Evolutionary conservation across 441 rosid species (phyloP).

Genomic region (Croton laevigatus): DNA sequence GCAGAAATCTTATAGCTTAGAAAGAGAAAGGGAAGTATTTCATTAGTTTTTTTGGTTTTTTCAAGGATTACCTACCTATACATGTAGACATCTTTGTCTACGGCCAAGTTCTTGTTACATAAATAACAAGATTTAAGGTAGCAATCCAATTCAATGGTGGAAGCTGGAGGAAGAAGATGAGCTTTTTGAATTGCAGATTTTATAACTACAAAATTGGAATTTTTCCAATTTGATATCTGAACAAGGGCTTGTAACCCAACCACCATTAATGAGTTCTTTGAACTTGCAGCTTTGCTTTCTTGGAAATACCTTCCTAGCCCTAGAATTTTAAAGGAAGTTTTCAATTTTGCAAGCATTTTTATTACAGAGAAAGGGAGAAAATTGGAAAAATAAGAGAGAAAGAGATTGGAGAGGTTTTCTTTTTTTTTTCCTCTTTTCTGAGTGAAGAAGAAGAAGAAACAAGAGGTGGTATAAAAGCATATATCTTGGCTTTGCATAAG

Average conservation of each 20-base stretch:
- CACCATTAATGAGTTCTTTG: slow-evolving; percentile 22
- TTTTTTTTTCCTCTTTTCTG: too few relatives aligned
- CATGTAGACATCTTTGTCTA: slow-evolving; percentile 73
- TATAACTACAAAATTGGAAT: slow-evolving; percentile 33
- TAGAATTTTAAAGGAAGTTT: slow-evolving; percentile 22
- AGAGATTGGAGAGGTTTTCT: background rate
- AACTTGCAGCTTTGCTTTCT: slow-evolving; percentile 12
- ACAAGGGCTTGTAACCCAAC: slow-evolving; percentile 57
- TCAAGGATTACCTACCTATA: slow-evolving; percentile 47
- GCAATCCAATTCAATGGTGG: slow-evolving; percentile 25
- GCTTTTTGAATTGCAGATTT: slow-evolving; percentile 34
- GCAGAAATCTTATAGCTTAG: background rate
- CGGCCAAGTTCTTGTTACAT: slow-evolving; percentile 48
- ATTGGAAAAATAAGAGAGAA: background rate
- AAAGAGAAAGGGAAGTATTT: too few relatives aligned
- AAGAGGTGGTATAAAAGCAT: background rate
- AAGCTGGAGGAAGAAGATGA: background rate
- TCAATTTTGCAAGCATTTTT: slow-evolving; percentile 23
- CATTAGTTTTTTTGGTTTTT: background rate
- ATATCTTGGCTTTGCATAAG: background rate
- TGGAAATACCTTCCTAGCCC: slow-evolving; percentile 11
- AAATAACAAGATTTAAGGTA: slow-evolving; percentile 61
- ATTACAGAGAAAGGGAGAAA: slow-evolving; percentile 12
- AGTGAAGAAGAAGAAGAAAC: background rate
- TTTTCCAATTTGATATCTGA: slow-evolving; percentile 21